phyloP scores from a whole-genome alignment of 1,284 basidiomycete species.

The Leucoagaricus sp. region DNA sequence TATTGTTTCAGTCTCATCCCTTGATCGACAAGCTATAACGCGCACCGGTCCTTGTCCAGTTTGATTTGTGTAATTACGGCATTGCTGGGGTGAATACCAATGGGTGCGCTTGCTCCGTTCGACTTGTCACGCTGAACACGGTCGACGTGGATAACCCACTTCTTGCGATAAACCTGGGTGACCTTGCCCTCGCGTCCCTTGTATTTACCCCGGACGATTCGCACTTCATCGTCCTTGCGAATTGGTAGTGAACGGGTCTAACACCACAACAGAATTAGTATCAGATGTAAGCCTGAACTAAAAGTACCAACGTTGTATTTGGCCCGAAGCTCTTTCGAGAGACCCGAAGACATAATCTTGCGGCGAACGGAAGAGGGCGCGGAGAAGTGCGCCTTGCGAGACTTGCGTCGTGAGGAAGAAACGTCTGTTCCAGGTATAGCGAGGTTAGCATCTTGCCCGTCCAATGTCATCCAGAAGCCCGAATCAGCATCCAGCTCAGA shows the following conservation, averaged over 20 bases:
- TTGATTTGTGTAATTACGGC: slow-evolving; percentile 94
- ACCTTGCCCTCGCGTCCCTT: slow-evolving; percentile 99
- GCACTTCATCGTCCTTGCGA: slow-evolving; percentile 98
- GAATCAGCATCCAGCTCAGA: slow-evolving; percentile 55
- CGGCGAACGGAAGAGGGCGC: slow-evolving; percentile 93
- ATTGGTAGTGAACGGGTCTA: slow-evolving; percentile 85
- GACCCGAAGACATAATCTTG: slow-evolving; percentile 96
- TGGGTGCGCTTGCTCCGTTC: slow-evolving; percentile 92
- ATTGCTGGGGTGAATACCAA: slow-evolving; percentile 97
- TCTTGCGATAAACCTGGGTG: slow-evolving; percentile 98
- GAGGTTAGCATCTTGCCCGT: slow-evolving; percentile 29
- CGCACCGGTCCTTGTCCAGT: slow-evolving; percentile 83
- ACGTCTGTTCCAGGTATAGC: slow-evolving; percentile 52
- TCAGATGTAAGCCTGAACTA: background rate
- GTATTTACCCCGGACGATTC: slow-evolving; percentile 95
- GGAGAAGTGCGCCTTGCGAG: slow-evolving; percentile 94
- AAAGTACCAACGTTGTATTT: slow-evolving; percentile 84
- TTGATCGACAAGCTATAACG: slow-evolving; percentile 12
- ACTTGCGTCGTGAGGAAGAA: slow-evolving; percentile 92
- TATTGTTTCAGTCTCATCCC: slow-evolving; percentile 5
- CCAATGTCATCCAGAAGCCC: slow-evolving; percentile 45
- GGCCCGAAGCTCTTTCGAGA: slow-evolving; percentile 93
- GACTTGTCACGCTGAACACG: slow-evolving; percentile 98
- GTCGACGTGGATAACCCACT: slow-evolving; percentile 99
- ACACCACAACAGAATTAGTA: slow-evolving; percentile 15